Percentiles rank a stretch among this genome's conserved stretches.
Conservation (phyloP, 1,284 basidiomycete genomes). For the Wolfiporia cocos region DNA sequence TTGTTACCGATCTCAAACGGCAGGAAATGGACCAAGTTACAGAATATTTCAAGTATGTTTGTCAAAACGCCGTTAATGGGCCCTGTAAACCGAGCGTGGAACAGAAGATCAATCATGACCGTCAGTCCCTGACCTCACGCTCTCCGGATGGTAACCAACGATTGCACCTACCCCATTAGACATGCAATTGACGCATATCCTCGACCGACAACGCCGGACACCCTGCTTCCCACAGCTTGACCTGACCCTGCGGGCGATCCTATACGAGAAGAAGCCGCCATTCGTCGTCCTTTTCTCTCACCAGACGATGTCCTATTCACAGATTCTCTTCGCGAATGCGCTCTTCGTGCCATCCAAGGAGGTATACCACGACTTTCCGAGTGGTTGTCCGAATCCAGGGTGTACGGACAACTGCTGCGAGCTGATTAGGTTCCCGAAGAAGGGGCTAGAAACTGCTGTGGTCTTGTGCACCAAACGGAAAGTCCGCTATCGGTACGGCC, state of each 20-base stretch:
- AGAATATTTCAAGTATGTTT: constrained; percentile 69
- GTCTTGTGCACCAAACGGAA: constrained; percentile 52
- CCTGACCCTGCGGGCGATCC: constrained; percentile 62
- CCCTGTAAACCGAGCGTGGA: constrained; percentile 61
- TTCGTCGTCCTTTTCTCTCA: constrained; percentile 73
- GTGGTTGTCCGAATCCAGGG: constrained; percentile 68
- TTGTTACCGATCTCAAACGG: constrained; percentile 69
- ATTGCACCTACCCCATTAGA: constrained; percentile 31
- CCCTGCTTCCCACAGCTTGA: constrained; percentile 77
- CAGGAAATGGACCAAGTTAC: constrained; percentile 74
- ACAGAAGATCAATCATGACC: constrained; percentile 58
- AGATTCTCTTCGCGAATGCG: constrained; percentile 68
- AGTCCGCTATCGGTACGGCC: constrained; percentile 37
- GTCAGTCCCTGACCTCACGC: constrained; percentile 23
- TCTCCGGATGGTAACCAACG: constrained; percentile 2
- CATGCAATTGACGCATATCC: constrained; percentile 57
- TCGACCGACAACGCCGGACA: constrained; percentile 57
- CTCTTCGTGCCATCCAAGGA: constrained; percentile 64
- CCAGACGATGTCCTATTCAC: constrained; percentile 71
- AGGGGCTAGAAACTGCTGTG: constrained; percentile 51
- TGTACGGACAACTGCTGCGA: constrained; percentile 70
- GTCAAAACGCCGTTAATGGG: constrained; percentile 52
- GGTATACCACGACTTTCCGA: constrained; percentile 68
- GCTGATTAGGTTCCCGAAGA: constrained; percentile 68
- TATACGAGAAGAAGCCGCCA: constrained; percentile 65